Evolutionary conservation across 2,329 filamentous ascomycete genomes (phyloP), one percentile per base, ranked within the genome.

Genomic region (Fusarium sarcochroum): DNA sequence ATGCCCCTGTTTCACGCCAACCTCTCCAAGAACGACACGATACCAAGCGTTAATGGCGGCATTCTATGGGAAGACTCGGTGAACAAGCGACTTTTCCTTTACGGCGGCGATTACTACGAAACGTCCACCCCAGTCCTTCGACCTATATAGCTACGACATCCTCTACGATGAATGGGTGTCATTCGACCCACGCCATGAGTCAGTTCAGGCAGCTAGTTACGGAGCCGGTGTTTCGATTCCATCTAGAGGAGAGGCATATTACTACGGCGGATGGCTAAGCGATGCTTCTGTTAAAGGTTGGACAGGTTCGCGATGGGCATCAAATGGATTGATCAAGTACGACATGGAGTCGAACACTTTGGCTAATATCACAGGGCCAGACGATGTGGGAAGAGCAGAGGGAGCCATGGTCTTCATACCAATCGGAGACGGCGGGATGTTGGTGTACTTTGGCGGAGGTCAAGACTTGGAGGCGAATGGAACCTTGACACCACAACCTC

Each of bases 31-130:
- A 59, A 59, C n/a, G 34, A 23, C 2, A 58, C 52, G 4, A 59
- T 59, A 11, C 56, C 52, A 6, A 59, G 53, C 27, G 35, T 59
- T 2, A 25, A 58, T 11, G 52, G 56, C 3, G 56, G 56, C 23
- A 58, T 59, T 3, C 7, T 59, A 5, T 58, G 41, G 56, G 56
- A 59, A 30, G 56, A 59, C 52, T 58, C 56, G 0, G 8, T 59
- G 15, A 59, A 59, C 15, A 59, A 59, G 4, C 27, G 56, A 5
- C 52, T 59, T 15, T 59, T 48, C 17, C 41, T 59, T 5, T 59
- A 58, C 15, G 56, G 56, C 13, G 56, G 56, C 3, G 52, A 59
- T 5, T 48, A 35, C 9, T 17, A 58, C 2, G 8, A 23, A 1
- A 17, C 17, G 2, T 14, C 56, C 1, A n/a, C 23, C 41, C 4